Evolutionary conservation across 345 rosid genomes (phyloP).

Genomic region (Arabis hirsuta): DNA sequence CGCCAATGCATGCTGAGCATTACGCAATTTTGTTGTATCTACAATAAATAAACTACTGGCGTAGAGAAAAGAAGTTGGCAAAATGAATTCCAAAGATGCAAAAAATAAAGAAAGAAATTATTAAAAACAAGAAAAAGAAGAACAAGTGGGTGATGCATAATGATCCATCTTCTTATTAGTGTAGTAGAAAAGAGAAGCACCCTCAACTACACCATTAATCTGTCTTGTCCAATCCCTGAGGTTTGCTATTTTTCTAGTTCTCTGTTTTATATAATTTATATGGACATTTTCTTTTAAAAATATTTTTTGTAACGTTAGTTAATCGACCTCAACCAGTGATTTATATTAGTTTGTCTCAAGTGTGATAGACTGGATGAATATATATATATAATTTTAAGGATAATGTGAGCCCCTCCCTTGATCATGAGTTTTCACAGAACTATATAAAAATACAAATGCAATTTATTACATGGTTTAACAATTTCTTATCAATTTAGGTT

Average conservation of each 20-base stretch:
- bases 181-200: slow-evolving; percentile 39
- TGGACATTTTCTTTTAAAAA: neutral
- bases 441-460: neutral
- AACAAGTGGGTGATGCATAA: slow-evolving; percentile 43
- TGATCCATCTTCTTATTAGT: slow-evolving; percentile 40
- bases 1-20: slow-evolving; percentile 37
- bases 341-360: slow-evolving; percentile 16
- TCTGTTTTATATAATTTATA: slow-evolving; percentile 5
- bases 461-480: neutral
- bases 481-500: neutral
- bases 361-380: slow-evolving; percentile 4
- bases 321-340: neutral
- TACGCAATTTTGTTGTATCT: slow-evolving; percentile 26
- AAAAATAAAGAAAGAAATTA: neutral
- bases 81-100: slow-evolving; percentile 5
- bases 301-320: neutral
- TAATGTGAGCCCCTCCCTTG: slow-evolving; percentile 12
- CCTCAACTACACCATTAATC: slow-evolving; percentile 34
- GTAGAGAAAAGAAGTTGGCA: slow-evolving; percentile 26
- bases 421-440: neutral
- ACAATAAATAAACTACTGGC: slow-evolving; percentile 17
- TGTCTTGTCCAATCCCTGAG: slow-evolving; percentile 26
- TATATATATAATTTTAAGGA: neutral
- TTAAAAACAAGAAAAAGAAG: neutral
- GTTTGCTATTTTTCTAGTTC: slow-evolving; percentile 17